Percentiles rank a stretch among this genome's conserved stretches.
Evolutionary conservation across 768 basidiomycete species (phyloP).

Genomic region (Suillus bovinus): DNA sequence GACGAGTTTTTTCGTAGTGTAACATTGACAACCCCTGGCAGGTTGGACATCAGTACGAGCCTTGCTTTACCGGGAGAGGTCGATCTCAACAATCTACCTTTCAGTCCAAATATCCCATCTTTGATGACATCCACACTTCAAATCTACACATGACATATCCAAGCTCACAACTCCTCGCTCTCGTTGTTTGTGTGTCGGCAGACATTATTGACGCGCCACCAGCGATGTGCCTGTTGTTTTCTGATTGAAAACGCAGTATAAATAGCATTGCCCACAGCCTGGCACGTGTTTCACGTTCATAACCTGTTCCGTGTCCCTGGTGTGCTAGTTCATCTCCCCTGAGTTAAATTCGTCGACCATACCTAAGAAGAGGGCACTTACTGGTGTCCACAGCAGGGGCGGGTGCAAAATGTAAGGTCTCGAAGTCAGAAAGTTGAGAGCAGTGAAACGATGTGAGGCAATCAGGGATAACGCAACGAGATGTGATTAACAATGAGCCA

Average conservation of each 20-base stretch:
- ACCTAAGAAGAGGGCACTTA: constrained; percentile 43
- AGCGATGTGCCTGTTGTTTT: background rate
- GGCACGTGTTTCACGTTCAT: constrained; percentile 41
- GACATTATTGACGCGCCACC: background rate
- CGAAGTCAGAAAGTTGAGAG: background rate
- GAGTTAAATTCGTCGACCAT: constrained; percentile 41
- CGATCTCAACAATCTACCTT: background rate
- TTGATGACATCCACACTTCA: background rate
- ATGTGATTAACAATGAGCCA: constrained; percentile 1
- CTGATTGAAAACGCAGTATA: constrained; percentile 26
- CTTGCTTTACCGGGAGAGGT: constrained; percentile 30
- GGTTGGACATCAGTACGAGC: constrained; percentile 15
- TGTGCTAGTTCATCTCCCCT: background rate
- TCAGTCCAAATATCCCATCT: background rate
- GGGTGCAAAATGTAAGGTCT: background rate
- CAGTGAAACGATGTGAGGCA: no score
- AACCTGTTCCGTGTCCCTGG: background rate
- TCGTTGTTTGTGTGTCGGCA: constrained; percentile 16
- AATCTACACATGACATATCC: constrained; percentile 42
- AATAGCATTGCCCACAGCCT: constrained; percentile 43
- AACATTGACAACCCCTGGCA: background rate
- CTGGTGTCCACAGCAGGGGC: constrained; percentile 25
- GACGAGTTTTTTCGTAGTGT: background rate
- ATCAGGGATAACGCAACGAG: background rate
- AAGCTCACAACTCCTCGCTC: constrained; percentile 36